Percentiles rank a stretch among this genome's conserved stretches.
These are phyloP conservation scores for Coprinopsis sp. DNA, from an alignment of 768 basidiomycete genomes.

Conservation along the genomic window DNA sequence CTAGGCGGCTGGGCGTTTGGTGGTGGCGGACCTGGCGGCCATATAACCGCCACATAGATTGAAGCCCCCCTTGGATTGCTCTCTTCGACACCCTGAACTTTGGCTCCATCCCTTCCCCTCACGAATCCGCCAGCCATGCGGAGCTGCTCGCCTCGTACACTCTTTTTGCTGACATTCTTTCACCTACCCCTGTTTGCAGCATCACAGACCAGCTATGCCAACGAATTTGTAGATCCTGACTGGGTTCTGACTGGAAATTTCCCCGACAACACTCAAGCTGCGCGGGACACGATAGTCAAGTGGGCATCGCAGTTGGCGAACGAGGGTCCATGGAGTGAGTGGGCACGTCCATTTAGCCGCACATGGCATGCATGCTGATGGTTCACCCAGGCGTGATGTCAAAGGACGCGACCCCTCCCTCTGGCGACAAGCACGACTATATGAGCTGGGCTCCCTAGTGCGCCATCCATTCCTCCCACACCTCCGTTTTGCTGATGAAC, in stretches of 20 bases:
- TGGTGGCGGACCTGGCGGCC: no score
- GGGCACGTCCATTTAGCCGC: background rate
- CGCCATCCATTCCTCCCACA: slow-evolving; percentile 14
- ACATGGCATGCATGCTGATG: background rate
- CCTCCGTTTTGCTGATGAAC: background rate
- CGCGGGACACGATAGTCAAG: slow-evolving; percentile 39
- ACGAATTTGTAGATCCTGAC: slow-evolving; percentile 52
- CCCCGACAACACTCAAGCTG: slow-evolving; percentile 36
- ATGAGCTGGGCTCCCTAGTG: slow-evolving; percentile 72
- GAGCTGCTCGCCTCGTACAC: no score
- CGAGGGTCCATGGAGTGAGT: slow-evolving; percentile 55
- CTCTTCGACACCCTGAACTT: no score
- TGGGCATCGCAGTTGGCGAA: slow-evolving; percentile 43
- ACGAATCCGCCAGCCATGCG: no score
- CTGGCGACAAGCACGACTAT: slow-evolving; percentile 56
- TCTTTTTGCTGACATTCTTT: no score
- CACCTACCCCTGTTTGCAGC: no score
- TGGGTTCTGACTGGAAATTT: slow-evolving; percentile 42
- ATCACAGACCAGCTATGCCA: slow-evolving; percentile 33
- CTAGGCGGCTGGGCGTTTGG: no score
- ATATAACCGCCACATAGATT: no score
- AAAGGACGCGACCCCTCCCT: slow-evolving; percentile 44
- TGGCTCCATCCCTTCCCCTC: no score
- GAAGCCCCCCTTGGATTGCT: no score
- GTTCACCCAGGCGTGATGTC: slow-evolving; percentile 39